Evolutionary conservation across 441 rosid genomes (phyloP), one percentile per base, ranked within the genome.

Genomic region (Pelargonium fulgidum): DNA sequence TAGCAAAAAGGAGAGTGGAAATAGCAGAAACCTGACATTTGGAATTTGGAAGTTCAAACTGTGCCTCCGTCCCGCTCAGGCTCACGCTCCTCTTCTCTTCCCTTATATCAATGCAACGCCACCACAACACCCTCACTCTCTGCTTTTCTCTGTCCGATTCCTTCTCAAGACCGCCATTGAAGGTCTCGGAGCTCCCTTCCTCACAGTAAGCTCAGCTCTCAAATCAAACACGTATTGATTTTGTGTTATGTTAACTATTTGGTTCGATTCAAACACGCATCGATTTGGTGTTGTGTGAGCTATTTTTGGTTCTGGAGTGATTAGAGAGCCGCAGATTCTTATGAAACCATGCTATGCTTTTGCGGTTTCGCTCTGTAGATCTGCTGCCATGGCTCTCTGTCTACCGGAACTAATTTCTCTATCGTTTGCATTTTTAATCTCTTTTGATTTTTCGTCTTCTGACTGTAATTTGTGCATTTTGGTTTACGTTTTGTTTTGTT

Each of bases 11-110:
- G 11, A 7, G 20, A 54, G 61, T 54, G 61, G 19, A 14, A 54
- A 16, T 54, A 54, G 61, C 61, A 54, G 16, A 33, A 33, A 52
- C 5, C 10, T 44, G 22, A 1, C 12, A 0, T 59, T 44, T 0
- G 5, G 22, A 11, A 48, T 19, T 71, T 45, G 14, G 71, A 82
- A 84, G 82, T 87, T 87, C 48, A 80, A 89, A 89, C 85, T 77
- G 85, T 80, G 64, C 68, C 82, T 66, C 77, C 75, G 65, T 82
- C 83, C 83, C 89, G 85, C 87, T 83, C 88, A 78, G 84, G 80
- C 87, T 83, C 88, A 77, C 85, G 79, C 82, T 77, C 85, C 71
- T 64, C 74, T 54, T 64, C 68, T 13, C 56, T 48, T 69, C 63
- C 68, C 50, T 33, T 71, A 56, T 44, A 69, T 62, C 24, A 62